Conservation (phyloP, 2,329 filamentous ascomycete genomes). For the Alternaria solani region DNA sequence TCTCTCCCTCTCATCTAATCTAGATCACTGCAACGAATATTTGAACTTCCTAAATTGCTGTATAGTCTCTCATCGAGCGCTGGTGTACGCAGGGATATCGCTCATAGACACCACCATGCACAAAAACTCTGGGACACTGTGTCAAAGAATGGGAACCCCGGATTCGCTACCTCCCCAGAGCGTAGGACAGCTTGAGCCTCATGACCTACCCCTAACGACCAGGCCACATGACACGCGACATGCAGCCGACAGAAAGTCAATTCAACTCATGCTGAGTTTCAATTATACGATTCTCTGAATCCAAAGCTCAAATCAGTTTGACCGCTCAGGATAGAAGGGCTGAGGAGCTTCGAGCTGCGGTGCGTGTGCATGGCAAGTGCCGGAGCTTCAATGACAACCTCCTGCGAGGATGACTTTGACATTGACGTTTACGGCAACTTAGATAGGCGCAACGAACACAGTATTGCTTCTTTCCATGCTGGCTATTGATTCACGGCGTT, state of each 20-base stretch:
- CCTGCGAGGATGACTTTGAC: neutral
- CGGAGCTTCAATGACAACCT: neutral
- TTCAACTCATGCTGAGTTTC: neutral
- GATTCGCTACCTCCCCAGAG: neutral
- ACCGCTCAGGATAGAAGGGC: neutral
- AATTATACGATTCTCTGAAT: neutral
- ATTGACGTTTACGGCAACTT: slow-evolving; percentile 3
- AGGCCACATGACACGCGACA: neutral
- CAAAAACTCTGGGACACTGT: neutral
- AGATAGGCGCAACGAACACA: neutral
- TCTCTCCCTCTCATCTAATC: neutral
- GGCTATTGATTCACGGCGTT: neutral
- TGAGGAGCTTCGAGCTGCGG: neutral
- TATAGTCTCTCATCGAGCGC: neutral
- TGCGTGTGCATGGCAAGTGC: too few species aligned
- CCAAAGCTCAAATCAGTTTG: neutral
- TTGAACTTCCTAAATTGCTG: neutral
- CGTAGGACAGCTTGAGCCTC: neutral
- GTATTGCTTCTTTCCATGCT: neutral
- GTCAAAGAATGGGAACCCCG: neutral
- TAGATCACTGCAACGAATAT: neutral
- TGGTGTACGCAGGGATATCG: neutral
- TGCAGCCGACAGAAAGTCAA: neutral
- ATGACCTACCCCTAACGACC: neutral
- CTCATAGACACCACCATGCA: neutral